Evolutionary conservation across 805 yeast species (phyloP), one percentile per base, ranked within the genome.

Genomic region (Komagataella populi): DNA sequence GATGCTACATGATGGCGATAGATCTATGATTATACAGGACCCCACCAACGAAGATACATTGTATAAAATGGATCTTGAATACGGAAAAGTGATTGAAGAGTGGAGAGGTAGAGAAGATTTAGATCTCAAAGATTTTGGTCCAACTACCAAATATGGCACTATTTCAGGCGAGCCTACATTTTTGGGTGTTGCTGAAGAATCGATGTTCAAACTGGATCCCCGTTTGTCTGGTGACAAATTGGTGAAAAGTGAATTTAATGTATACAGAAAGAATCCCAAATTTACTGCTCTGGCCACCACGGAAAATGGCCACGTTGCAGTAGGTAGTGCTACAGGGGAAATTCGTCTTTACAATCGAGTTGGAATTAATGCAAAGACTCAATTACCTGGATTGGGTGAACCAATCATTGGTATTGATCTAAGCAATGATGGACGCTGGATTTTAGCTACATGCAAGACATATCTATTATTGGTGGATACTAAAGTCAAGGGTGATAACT

Each of bases 11-110:
- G 77, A 78, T 59, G 81, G 80, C 56, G 96, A 89, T 66, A 70
- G 78, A 23, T 65, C 78, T 0, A 73, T 89, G 73, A 70, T 89
- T 24, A 61, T 89, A 57, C 87, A 83, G 59, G 81, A 78, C 59
- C 68, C 71, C 2, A 60, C 64, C 3, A 66, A 72, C 45, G 59
- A 60, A 20, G 67, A 71, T 46, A 72, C 70, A 30, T 62, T 89
- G 48, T 86, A 74, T 67, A 77, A 79, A 57, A 77, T 88, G 88
- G 96, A 89, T 67, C 65, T 89, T 49, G 84, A 78, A 60, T 74
- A 80, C 52, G 96, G 96, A 12, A 71, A 81, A 60, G 74, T 89
- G 50, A 84, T 89, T n/a, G 96, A 89, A 62, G 93, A 87, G 61
- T 89, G 95, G 93, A 68, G 74, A 43, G 71, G 84, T 18, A 59